A percentile compares a stretch with the other conserved stretches of the same genome.
These are phyloP conservation scores for Colletotrichum sp. DNA, from an alignment of 2,329 filamentous ascomycete genomes.

Conservation along the genomic window DNA sequence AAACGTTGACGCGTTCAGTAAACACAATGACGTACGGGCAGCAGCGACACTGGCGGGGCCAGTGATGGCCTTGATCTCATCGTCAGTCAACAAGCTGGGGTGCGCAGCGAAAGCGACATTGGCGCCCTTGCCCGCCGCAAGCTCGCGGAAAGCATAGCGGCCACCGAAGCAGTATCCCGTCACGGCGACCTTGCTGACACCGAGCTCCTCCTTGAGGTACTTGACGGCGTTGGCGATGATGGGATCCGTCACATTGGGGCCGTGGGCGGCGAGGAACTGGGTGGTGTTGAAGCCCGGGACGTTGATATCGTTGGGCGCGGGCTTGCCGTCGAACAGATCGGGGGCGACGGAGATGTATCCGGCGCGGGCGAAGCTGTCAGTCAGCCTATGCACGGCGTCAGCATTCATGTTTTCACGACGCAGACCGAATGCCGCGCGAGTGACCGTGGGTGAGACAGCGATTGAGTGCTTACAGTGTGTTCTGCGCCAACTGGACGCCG, in stretches of 20 bases:
- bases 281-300: slow-evolving; percentile 43
- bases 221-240: slow-evolving; percentile 51
- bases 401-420: neutral
- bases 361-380: slow-evolving; percentile 70
- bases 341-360: slow-evolving; percentile 71
- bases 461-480: slow-evolving; percentile 20
- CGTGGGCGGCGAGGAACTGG: slow-evolving; percentile 45
- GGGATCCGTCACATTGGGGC: slow-evolving; percentile 44
- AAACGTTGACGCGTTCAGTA: neutral
- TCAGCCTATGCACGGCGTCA: slow-evolving; percentile 39
- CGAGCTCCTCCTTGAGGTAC: slow-evolving; percentile 50
- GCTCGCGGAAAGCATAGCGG: slow-evolving; percentile 58
- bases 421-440: neutral
- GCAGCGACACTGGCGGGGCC: slow-evolving; percentile 67
- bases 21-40: slow-evolving; percentile 48
- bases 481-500: slow-evolving; percentile 35
- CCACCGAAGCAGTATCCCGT: slow-evolving; percentile 72
- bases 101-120: slow-evolving; percentile 69
- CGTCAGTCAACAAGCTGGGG: slow-evolving; percentile 63
- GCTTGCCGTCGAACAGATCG: slow-evolving; percentile 67
- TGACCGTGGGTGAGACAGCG: fast-evolving
- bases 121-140: slow-evolving; percentile 54
- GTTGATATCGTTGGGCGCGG: slow-evolving; percentile 46
- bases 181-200: slow-evolving; percentile 57
- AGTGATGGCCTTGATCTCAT: slow-evolving; percentile 62